Evolutionary conservation across 73 alveolate genomes (phyloP).

Genomic region (Stentor coeruleus): DNA sequence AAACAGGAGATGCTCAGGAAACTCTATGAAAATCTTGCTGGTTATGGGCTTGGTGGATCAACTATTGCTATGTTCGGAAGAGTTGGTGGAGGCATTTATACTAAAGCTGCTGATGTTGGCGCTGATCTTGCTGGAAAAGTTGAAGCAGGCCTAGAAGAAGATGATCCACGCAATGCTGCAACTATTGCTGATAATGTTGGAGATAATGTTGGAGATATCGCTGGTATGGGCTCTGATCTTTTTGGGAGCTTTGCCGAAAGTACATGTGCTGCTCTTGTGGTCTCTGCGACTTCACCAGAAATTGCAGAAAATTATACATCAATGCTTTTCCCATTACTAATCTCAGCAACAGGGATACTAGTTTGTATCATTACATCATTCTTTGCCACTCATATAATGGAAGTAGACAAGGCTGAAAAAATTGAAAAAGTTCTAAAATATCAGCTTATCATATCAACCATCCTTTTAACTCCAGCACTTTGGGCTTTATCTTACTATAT

Average conservation of each 20-base stretch:
- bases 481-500: constrained; percentile 35
- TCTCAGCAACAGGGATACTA: constrained; percentile 74
- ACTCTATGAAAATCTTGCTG: constrained; percentile 93
- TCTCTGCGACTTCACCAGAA: constrained; percentile 76
- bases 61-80: constrained; percentile 97
- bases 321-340: constrained; percentile 72
- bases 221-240: constrained; percentile 98
- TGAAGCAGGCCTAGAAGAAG: constrained; percentile 83
- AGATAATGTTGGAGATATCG: constrained; percentile 95
- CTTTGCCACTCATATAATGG: constrained; percentile 41
- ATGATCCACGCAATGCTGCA: constrained; percentile 92
- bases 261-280: constrained; percentile 93
- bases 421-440: constrained; percentile 14
- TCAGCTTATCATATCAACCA: constrained; percentile 42
- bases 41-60: constrained; percentile 96
- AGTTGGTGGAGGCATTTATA: constrained; percentile 98
- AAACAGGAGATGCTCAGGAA: no score
- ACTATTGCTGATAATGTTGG: constrained; percentile 98
- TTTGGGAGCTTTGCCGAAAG: constrained; percentile 97
- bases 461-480: constrained; percentile 55
- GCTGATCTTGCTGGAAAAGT: constrained; percentile 91
- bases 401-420: constrained; percentile 32
- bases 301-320: constrained; percentile 47
- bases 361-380: constrained; percentile 64
- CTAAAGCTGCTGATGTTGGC: constrained; percentile 98